Conservation (phyloP, 257 asterid species). For the Craterostigma plantagineum region DNA sequence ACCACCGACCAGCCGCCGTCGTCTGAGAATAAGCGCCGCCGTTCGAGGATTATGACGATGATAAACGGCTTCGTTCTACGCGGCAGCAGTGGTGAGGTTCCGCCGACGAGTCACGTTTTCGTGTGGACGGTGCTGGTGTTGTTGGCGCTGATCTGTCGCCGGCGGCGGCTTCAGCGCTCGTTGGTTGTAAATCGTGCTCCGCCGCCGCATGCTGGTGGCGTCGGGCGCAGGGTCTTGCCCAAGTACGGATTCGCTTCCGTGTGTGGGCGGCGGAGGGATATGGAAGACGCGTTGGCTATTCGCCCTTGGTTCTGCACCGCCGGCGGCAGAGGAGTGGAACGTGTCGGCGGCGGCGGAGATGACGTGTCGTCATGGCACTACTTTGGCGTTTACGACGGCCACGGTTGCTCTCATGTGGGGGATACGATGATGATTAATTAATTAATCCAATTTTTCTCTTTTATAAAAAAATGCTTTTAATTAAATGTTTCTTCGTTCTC, state of each 20-base stretch:
- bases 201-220: too few species aligned
- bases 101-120: too few species aligned
- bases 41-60: too few species aligned
- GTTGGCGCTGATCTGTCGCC: too few species aligned
- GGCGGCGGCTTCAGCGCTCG: too few species aligned
- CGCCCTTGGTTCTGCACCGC: conserved; percentile 43
- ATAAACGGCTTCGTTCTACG: too few species aligned
- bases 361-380: conserved; percentile 15
- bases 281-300: conserved; percentile 68
- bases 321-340: too few species aligned
- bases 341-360: conserved; percentile 3
- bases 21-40: too few species aligned
- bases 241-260: conserved; percentile 45
- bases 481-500: background rate
- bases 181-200: too few species aligned
- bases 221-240: conserved; percentile 7
- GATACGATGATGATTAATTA: background rate
- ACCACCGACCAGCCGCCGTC: too few species aligned
- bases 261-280: conserved; percentile 56
- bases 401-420: conserved; percentile 76
- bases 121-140: too few species aligned
- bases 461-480: background rate
- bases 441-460: background rate
- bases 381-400: conserved; percentile 65
- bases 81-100: too few species aligned